Evolutionary conservation across 2,329 filamentous ascomycete genomes (phyloP), one percentile per base, ranked within the genome.

Genomic region (Scedosporium boydii): DNA sequence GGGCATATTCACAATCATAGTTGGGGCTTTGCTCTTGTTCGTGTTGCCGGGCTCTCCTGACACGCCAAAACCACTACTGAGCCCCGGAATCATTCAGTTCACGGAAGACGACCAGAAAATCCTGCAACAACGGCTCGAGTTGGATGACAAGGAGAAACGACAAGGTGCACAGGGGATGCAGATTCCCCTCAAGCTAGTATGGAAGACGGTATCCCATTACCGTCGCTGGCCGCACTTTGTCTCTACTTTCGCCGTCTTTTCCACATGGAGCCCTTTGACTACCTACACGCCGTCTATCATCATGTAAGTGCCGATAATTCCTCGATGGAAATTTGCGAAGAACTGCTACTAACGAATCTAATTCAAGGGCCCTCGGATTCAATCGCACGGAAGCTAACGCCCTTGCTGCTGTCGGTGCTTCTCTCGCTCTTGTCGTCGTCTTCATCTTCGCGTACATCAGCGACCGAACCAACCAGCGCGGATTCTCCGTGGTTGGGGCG

Each of bases 211-310:
- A 1, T 68, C 69, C 12, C 74, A 81, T 61, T 75, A 78, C 61
- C 73, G 70, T 14, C 75, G 78, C 62, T 82, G 78, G 79, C 77
- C 75, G 5, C 77, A 79, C 60, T 81, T 79, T 62, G 67, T 81
- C 34, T 76, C 77, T 4, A 80, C 79, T 0, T 80, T 79, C 58
- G 75, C 74, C 18, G 78, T 81, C 4, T 83, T 82, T 63, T 78
- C 79, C 1, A 82, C 80, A 0, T 82, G 80, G 79, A 78, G 77
- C 7, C 77, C 80, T 0, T 67, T 82, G 9, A 82, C 77, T 0
- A 82, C 79, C 0, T 83, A 82, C 64, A 81, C 79, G 0, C 80
- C 79, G 0, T 75, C 74, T 2, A 78, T 80, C 63, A 75, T 76
- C 51, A 70, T 76, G 74, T 75, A 61, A 67, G 66, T 58, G 34